Conservation (phyloP, 176 grass and related monocot species). For the Puya raimondii region DNA sequence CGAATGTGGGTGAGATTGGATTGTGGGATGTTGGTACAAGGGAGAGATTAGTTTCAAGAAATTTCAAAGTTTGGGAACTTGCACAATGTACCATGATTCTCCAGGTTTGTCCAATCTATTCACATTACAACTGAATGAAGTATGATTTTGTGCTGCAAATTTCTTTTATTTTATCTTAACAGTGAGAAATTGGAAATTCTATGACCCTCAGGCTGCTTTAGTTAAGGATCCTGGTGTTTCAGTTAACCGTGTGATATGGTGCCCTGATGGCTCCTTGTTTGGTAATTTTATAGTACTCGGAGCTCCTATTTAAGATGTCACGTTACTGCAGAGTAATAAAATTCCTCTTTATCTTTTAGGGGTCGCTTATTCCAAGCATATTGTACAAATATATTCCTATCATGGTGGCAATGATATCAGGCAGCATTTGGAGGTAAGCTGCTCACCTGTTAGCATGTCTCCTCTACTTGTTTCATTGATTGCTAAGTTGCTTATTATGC, state of each 20-base stretch:
- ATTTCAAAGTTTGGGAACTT: slow-evolving; percentile 19
- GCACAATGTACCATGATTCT: background rate
- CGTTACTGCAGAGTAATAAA: background rate
- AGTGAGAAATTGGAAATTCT: slow-evolving; percentile 3
- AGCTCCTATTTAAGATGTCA: background rate
- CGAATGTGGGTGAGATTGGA: slow-evolving; percentile 20
- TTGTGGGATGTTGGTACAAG: slow-evolving; percentile 23
- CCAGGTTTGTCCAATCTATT: slow-evolving; percentile 17
- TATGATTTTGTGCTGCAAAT: slow-evolving; percentile 1
- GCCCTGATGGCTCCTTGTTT: slow-evolving; percentile 18
- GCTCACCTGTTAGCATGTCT: background rate
- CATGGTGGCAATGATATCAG: background rate
- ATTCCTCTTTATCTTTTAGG: slow-evolving; percentile 8
- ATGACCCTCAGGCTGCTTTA: slow-evolving; percentile 9
- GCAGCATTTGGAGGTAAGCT: slow-evolving; percentile 21
- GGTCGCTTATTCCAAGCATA: slow-evolving; percentile 20
- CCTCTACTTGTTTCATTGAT: slow-evolving; percentile 10
- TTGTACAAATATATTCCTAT: slow-evolving; percentile 23
- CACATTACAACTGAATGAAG: background rate
- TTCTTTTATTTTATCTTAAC: slow-evolving; percentile 1
- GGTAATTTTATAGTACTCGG: slow-evolving; percentile 15
- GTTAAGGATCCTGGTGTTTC: slow-evolving; percentile 15
- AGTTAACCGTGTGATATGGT: slow-evolving; percentile 29
- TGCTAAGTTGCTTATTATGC: background rate
- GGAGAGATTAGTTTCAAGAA: slow-evolving; percentile 15